Evolutionary conservation across 306 rosid genomes (phyloP).

Genomic region (Datisca glomerata): DNA sequence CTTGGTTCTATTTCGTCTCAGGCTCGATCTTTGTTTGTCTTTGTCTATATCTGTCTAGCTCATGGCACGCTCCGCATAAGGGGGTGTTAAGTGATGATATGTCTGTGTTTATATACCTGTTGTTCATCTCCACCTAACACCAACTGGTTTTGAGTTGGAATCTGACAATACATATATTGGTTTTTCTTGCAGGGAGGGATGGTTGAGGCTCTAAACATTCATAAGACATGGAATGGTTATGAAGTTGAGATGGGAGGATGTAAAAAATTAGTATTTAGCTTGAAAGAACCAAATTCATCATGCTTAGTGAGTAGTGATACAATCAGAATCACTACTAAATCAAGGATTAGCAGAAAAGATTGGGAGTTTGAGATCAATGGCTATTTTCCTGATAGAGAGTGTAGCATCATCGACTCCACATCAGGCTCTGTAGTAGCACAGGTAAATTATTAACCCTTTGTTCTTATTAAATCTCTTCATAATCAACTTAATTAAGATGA

Average conservation of each 20-base stretch:
- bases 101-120: too few species aligned
- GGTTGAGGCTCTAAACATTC: conserved; percentile 70
- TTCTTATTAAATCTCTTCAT: too few species aligned
- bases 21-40: too few species aligned
- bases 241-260: conserved; percentile 41
- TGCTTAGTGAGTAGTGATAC: conserved; percentile 34
- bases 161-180: too few species aligned
- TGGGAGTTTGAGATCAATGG: conserved; percentile 40
- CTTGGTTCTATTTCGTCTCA: too few species aligned
- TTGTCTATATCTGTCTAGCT: too few species aligned
- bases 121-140: too few species aligned
- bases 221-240: conserved; percentile 66
- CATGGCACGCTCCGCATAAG: too few species aligned
- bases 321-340: conserved; percentile 40
- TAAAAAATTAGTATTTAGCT: conserved; percentile 41
- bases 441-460: too few species aligned
- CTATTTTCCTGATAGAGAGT: conserved; percentile 25
- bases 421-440: conserved; percentile 27
- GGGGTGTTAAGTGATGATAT: too few species aligned
- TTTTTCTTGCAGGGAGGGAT: conserved; percentile 64
- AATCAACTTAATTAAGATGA: too few species aligned
- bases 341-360: conserved; percentile 27
- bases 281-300: conserved; percentile 65
- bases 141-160: too few species aligned
- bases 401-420: conserved; percentile 26